Conservation (phyloP, 306 rosid species). For the Acmispon strigosus region DNA sequence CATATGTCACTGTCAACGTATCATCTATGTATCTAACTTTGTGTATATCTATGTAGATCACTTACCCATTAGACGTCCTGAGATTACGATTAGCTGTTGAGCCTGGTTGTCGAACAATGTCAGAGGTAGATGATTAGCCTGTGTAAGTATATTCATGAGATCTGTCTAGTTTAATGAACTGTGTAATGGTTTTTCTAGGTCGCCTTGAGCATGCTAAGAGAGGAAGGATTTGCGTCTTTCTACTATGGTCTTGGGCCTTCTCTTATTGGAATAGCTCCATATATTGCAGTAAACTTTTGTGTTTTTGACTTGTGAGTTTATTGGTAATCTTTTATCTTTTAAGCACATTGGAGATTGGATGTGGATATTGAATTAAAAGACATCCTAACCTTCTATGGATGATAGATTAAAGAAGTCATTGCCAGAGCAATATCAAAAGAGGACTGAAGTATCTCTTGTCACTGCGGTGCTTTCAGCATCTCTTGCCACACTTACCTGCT, state of each 20-base stretch:
- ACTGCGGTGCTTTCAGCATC: constrained; percentile 72
- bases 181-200: constrained; percentile 52
- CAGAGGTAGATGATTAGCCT: constrained; percentile 57
- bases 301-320: constrained; percentile 82
- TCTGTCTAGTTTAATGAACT: constrained; percentile 14
- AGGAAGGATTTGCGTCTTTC: constrained; percentile 78
- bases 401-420: constrained; percentile 75
- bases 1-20: background rate
- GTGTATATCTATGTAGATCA: constrained; percentile 46
- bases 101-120: constrained; percentile 83
- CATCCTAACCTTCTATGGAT: constrained; percentile 24
- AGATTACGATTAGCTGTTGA: constrained; percentile 89
- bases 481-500: constrained; percentile 72
- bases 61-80: constrained; percentile 88
- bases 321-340: constrained; percentile 9
- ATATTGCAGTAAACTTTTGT: constrained; percentile 83
- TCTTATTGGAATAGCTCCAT: constrained; percentile 82
- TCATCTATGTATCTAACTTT: constrained; percentile 11
- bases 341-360: constrained; percentile 3
- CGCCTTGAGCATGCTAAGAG: constrained; percentile 70
- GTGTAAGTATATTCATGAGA: constrained; percentile 4
- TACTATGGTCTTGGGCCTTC: constrained; percentile 92
- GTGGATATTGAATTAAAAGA: constrained; percentile 9
- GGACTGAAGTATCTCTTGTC: constrained; percentile 63
- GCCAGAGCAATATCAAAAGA: constrained; percentile 72